Percentiles rank a stretch among this genome's conserved stretches.
Evolutionary conservation across 192 early-diverging fungal species (phyloP).

Genomic region (Paraglomus brasilianum): DNA sequence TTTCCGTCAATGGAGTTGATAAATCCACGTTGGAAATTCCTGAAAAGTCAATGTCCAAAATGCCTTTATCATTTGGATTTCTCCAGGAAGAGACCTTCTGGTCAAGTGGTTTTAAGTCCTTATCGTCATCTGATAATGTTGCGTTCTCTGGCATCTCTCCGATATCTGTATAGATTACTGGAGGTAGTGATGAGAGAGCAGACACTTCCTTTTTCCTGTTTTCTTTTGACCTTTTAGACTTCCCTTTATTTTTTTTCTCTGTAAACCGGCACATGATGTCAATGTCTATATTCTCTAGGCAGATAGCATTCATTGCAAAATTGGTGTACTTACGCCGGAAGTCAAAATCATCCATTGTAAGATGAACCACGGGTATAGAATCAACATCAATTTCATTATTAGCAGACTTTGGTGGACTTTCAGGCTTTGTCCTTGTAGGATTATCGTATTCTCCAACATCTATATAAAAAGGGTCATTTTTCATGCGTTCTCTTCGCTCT

Average conservation of each 20-base stretch:
- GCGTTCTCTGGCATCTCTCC: slow-evolving; percentile 65
- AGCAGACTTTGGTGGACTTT: slow-evolving; percentile 3
- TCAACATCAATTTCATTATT: slow-evolving; percentile 67
- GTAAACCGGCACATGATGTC: not conserved
- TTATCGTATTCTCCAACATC: slow-evolving; percentile 42
- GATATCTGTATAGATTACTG: slow-evolving; percentile 49
- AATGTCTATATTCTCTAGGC: not conserved
- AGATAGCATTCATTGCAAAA: not conserved
- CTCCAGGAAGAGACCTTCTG: not conserved
- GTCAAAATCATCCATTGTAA: slow-evolving; percentile 60
- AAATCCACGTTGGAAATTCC: slow-evolving; percentile 52
- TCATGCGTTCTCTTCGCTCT: slow-evolving; percentile 48
- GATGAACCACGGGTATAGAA: slow-evolving; percentile 76
- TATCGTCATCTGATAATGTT: slow-evolving; percentile 48
- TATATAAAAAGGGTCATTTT: slow-evolving; percentile 71
- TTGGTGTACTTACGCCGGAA: slow-evolving; percentile 23
- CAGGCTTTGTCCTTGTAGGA: slow-evolving; percentile 34
- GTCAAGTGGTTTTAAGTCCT: slow-evolving; percentile 21
- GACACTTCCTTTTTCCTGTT: slow-evolving; percentile 35
- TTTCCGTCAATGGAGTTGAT: slow-evolving; percentile 50
- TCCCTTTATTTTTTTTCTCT: slow-evolving; percentile 11
- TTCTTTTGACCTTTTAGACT: slow-evolving; percentile 33
- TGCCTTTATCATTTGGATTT: slow-evolving; percentile 32
- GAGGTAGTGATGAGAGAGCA: slow-evolving; percentile 35
- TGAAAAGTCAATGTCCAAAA: slow-evolving; percentile 40